Evolutionary conservation across 305 asterid genomes (phyloP), one percentile per base, ranked within the genome.

Genomic region (Fraxinus baroniana): DNA sequence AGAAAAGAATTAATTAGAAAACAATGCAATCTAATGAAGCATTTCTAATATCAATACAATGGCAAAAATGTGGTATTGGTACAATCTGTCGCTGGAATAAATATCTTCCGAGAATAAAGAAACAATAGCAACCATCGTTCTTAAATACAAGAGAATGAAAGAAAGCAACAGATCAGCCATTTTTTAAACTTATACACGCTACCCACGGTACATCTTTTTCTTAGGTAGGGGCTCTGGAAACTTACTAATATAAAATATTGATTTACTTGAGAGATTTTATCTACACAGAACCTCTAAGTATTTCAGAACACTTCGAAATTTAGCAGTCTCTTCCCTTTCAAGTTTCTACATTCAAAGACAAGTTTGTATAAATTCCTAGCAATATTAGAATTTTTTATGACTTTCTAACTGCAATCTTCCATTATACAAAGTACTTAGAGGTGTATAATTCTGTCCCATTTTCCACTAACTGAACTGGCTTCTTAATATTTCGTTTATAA

Each of bases 1-100:
- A 39, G 39, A 86, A 57, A 85, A 33, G 68, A 75, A 77, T 9
- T 36, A 60, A 30, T 76, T 39, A 78, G 24, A 57, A 55, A 74
- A 64, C 49, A 84, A 46, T 17, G 55, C 44, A 78, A 57, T 75
- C 79, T 79, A 36, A 62, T 55, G 72, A 73, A 52, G 57, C 76
- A 78, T 76, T 75, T 55, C 60, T 80, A 80, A 78, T 35, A 79
- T 78, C 62, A 46, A 37, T 78, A 77, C 20, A 49, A 72, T 72
- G 33, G 52, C 41, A 57, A 81, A 82, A 76, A 55, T 18, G 62
- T 24, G 12, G 46, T 77, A 79, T 33, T 24, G 22, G 44, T 77
- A 79, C 57, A 77, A 57, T 57, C 37, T 36, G 20, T 70, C 35
- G 72, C 26, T 66, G 24, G 74, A 22, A 28, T 62, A 30, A 52